Evolutionary conservation across 148 eudicot species (phyloP).

Genomic region (Vaccinium darrowii): DNA sequence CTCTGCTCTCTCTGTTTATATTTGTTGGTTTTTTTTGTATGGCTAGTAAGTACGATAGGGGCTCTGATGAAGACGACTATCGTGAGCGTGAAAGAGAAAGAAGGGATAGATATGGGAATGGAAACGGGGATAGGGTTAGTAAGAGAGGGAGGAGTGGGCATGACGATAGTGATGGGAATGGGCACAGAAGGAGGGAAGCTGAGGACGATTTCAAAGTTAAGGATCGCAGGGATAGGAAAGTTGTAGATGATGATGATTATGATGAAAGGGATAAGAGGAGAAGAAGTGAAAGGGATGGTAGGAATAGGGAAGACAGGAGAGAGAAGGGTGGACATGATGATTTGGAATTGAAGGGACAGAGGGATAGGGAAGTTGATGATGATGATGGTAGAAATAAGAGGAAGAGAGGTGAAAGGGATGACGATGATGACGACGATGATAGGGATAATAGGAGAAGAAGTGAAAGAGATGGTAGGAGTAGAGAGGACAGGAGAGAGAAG

Average conservation of each 20-base stretch:
- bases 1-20: no score
- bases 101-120: background rate
- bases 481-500: conserved; percentile 2
- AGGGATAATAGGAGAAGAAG: conserved; percentile 17
- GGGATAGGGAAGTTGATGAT: conserved; percentile 10
- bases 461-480: conserved; percentile 8
- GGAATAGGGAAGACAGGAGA: conserved; percentile 6
- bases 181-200: background rate
- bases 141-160: background rate
- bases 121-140: no score
- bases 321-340: background rate
- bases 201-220: background rate
- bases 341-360: background rate
- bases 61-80: no score
- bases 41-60: no score
- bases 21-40: no score
- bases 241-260: conserved; percentile 1
- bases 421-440: background rate
- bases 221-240: conserved; percentile 12
- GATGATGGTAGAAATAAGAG: conserved; percentile 20
- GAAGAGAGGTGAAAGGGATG: conserved; percentile 12
- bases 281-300: conserved; percentile 9
- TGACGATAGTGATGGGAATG: background rate
- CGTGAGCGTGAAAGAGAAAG: conserved; percentile 19
- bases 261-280: conserved; percentile 19